Base-by-base conservation (phyloP, 495 filamentous ascomycete genomes). In the Hapsidospora chrysogenum region DNA sequence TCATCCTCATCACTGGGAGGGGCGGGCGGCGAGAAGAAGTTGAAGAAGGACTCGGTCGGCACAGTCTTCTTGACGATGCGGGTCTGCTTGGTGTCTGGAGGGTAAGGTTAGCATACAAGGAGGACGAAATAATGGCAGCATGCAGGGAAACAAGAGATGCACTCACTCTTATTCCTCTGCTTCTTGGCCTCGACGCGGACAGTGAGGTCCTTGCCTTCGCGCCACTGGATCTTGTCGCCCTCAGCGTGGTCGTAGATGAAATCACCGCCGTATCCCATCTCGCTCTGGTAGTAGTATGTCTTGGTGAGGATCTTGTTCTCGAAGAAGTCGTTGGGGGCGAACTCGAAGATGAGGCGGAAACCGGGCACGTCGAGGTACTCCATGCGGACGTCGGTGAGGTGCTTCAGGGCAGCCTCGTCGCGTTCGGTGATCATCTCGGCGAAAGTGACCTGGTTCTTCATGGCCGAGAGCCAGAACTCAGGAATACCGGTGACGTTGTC, bases 201-300 rank as follows among this genome's bases (percentile, higher is more conserved):
- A 27, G 89, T 99, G 42, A 96, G 68, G 49, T 99, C 89, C 54
- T 92, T 80, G 44, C 78, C 79, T 13, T 70, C 53, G 65, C 94
- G 95, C 89, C 89, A 99, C 47, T 93, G 78, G 51, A 99, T 94
- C 69, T 87, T 87, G 53, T 93, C 80, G 36, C 92, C 89, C 55
- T 96, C 86, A 41, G 89, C 89, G 52, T 96, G 92, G 54, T 99
- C 89, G 55, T 99, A 99, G 58, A 99, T 96, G 64, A 96, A 99
- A 54, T 99, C 89, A 42, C 89, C 89, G 46, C 84, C 85, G 48
- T 96, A 96, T 28, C 89, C 89, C 52, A 75, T 95, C 72, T 99
- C 92, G 51, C 92, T 87, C 62, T 94, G 92, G 67, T 99, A 99
- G 63, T 77, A 95, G 58, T 99, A 99, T 22, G 92, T 92, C 72